Evolutionary conservation across 805 yeast species (phyloP), one percentile per base, ranked within the genome.

Genomic region (Candida saitoana): DNA sequence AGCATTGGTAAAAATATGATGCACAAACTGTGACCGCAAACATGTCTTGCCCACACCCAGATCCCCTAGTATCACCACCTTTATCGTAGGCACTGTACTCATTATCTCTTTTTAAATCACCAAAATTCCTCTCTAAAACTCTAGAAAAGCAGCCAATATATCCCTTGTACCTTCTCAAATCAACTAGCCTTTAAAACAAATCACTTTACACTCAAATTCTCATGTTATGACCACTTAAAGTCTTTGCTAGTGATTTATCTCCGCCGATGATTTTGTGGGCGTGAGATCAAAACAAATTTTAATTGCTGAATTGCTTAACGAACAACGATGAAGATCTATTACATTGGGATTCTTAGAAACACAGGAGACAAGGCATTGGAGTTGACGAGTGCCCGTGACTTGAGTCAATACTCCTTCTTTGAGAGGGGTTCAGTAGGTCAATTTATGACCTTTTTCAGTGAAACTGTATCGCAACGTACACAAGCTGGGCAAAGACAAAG

Each of bases 381-480:
- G 64, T 74, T 93, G 40, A 69, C 88, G 5, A 74, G 84, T 22
- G 89, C 89, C 19, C 79, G 85, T 54, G 97, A 93, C 58, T 74
- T 93, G 46, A 75, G 88, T 18, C 84, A 83, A 51, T 91, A 91
- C 66, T 80, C 93, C 20, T 93, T 87, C 65, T 93, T 93, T 63
- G 96, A 91, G 68, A 76, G 90, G 53, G 65, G 74, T 44, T 71
- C 79, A 34, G 96, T 90, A 19, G 81, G 85, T 16, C 96, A 91
- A 65, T 91, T 93, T 67, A 87, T 91, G 96, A 80, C 95, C 3
- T 93, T 93, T 63, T 90, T 93, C 66, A 77, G 95, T 18, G 87
- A 81, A 55, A 93, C 99, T 2, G 91, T 91, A 18, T 81, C 95
- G 12, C 83, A 82, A 49, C 81, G 99, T 67, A 93, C 99, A 2